A percentile compares a stretch with the other conserved stretches of the same genome.
Conservation (phyloP, 768 basidiomycete species). For the Boletus pseudo-olivaceus region DNA sequence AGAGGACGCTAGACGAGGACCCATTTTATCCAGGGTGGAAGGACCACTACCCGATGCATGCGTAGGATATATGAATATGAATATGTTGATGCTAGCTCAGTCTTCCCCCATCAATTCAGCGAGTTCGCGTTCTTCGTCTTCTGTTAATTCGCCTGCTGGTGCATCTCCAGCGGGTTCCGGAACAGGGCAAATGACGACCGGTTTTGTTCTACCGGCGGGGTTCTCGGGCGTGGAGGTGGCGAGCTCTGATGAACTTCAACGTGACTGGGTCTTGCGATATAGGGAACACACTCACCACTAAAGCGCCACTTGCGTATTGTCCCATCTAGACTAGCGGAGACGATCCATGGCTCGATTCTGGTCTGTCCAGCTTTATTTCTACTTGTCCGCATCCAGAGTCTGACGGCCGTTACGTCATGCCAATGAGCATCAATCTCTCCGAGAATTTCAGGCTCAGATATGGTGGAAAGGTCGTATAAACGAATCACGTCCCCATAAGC, state of each 20-base stretch:
- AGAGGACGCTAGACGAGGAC: conserved; percentile 46
- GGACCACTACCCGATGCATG: conserved; percentile 19
- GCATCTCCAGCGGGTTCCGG: conserved; percentile 27
- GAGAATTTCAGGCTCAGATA: conserved; percentile 67
- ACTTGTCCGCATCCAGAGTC: conserved; percentile 61
- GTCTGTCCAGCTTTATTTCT: conserved; percentile 42
- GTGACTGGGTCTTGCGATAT: background rate
- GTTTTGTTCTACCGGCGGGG: conserved; percentile 14
- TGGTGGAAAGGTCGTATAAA: conserved; percentile 70
- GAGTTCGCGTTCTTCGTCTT: conserved; percentile 87
- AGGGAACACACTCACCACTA: conserved; percentile 40
- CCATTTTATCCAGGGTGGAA: conserved; percentile 52
- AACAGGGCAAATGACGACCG: conserved; percentile 24
- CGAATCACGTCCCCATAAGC: conserved; percentile 82
- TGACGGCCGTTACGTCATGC: conserved; percentile 80
- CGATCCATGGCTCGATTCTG: conserved; percentile 72
- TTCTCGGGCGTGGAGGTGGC: conserved; percentile 23
- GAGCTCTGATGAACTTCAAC: conserved; percentile 21
- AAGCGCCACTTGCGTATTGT: conserved; percentile 86
- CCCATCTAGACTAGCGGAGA: conserved; percentile 82
- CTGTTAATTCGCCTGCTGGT: conserved; percentile 52
- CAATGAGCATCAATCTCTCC: conserved; percentile 81
- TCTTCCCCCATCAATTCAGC: conserved; percentile 66
- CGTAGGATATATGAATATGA: conserved; percentile 2
- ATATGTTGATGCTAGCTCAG: conserved; percentile 2